Evolutionary conservation across 2,329 filamentous ascomycete species (phyloP), one percentile per base, ranked within the genome.

Genomic region (Periconia macrospinosa): DNA sequence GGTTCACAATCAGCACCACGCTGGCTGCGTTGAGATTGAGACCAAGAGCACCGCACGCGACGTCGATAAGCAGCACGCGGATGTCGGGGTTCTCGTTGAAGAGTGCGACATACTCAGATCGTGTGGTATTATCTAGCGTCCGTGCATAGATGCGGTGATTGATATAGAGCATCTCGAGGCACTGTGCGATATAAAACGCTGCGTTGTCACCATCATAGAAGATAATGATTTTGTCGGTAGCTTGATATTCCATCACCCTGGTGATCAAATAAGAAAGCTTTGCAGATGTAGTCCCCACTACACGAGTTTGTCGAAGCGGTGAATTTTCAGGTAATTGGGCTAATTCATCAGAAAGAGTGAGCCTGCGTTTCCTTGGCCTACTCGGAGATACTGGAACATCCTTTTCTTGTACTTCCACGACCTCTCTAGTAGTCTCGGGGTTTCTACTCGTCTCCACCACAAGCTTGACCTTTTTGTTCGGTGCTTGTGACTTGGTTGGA

Each of bases 121-220:
- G 84, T 6, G 84, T 81, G 13, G 82, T 78, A 0, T 83, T 79
- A 1, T 81, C 80, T 1, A 92, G 75, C 1, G 79, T 79, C 60
- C 84, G 85, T 13, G 87, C 85, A 61, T 91, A 92, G 47, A 87
- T 86, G 18, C 86, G 80, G 58, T 86, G 85, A 33, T 84, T 80
- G 45, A 87, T 74, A 9, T 83, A 80, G 1, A 88, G 73, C 30
- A 93, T 81, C 60, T 97, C 92, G 0, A 97, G 81, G 30, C 88
- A 86, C 67, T 92, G 87, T 0, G 91, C 89, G 40, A 97, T 83
- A 75, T 95, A 96, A 72, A 85, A 96, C 1, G 91, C 92, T 2
- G 89, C 82, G 62, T 96, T 93, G 55, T 94, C 89, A 30, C 89
- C 88, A 56, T 96, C 91, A 70, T 96, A 97, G 71, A 97, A 97